phyloP scores from a whole-genome alignment of 2,329 filamentous ascomycete genomes.

The Coniochaeta sp. region DNA sequence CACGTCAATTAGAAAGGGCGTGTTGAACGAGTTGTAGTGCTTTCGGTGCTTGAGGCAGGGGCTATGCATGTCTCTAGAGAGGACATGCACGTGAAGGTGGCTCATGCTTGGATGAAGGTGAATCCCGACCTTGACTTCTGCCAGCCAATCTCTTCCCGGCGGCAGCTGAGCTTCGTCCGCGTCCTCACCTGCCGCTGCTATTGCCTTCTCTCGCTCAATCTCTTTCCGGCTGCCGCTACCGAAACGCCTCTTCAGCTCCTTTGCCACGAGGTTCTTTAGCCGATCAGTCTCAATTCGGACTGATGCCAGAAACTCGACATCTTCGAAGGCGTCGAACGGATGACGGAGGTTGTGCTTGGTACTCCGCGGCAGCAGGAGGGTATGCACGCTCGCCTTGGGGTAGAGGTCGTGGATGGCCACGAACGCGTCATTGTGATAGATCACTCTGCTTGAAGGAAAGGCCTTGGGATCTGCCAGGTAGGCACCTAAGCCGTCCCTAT shows the following conservation, averaged over 20 bases:
- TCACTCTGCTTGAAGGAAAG: constrained; percentile 52
- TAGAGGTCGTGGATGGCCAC: constrained; percentile 76
- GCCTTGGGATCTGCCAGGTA: constrained; percentile 60
- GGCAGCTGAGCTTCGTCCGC: constrained; percentile 63
- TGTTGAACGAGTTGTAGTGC: constrained; percentile 90
- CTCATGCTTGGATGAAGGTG: constrained; percentile 89
- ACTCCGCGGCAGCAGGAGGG: constrained; percentile 78
- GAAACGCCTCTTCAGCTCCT: constrained; percentile 64
- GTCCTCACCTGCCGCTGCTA: constrained; percentile 52
- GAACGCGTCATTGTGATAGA: constrained; percentile 60
- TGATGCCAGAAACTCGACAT: constrained; percentile 57
- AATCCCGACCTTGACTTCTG: constrained; percentile 68
- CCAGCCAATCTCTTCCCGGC: constrained; percentile 67
- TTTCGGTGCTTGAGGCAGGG: constrained; percentile 67
- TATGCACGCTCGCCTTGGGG: constrained; percentile 79
- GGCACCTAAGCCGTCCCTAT: constrained; percentile 54
- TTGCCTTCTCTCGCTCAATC: constrained; percentile 54
- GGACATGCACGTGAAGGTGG: constrained; percentile 82
- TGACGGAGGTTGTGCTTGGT: constrained; percentile 52
- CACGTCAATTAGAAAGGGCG: constrained; percentile 72
- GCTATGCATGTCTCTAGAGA: constrained; percentile 73
- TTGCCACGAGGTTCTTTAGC: constrained; percentile 59
- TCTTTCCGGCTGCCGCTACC: constrained; percentile 59
- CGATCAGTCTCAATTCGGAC: constrained; percentile 54
- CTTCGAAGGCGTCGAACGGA: constrained; percentile 70